Evolutionary conservation across 2,329 filamentous ascomycete genomes (phyloP), one percentile per base, ranked within the genome.

Genomic region (Cryphonectria carpinicola): DNA sequence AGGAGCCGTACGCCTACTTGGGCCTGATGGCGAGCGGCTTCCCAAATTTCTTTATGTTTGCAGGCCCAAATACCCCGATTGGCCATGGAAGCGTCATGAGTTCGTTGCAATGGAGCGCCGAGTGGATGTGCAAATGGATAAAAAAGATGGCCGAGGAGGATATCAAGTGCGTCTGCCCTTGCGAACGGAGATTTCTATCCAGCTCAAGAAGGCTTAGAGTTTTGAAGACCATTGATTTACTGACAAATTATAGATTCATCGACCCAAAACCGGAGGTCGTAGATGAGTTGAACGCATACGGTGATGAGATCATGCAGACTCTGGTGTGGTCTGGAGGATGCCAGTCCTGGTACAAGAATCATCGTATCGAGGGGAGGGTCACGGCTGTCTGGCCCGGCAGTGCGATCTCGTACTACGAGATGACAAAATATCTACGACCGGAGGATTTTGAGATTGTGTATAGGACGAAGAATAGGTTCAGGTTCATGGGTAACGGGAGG

Each of bases 1-100:
- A 81, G 1, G 85, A 83, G 70, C 90, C 90, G 0, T 88, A 90
- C 74, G 89, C 87, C 0, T 93, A 93, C 74, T 80, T 92, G n/a
- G 89, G 90, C 0, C 73, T 89, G 0, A 86, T 86, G 0, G 86
- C 87, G 0, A 89, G 89, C 0, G 86, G 85, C 0, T 92, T 92
- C 71, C 90, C 90, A 0, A 93, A 93, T 72, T 80, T 92, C 0
- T 82, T 91, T 46, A 70, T 71, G 63, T 61, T 71, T 56, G 64
- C 43, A 4, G 70, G 70, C 6, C 70, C 70, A 1, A 71, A 71
- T 22, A 61, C 52, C 32, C 70, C 56, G 0, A 62, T 61, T 1
- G 70, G 70, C 1, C 70, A 71, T 28, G 70, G 66, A 1, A 61
- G 52, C 7, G 19, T 71, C 35, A 63, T 69, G 54, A 46, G 35